Evolutionary conservation across 2,329 filamentous ascomycete species (phyloP), one percentile per base, ranked within the genome.

Genomic region (Trichoderma guizhouense): DNA sequence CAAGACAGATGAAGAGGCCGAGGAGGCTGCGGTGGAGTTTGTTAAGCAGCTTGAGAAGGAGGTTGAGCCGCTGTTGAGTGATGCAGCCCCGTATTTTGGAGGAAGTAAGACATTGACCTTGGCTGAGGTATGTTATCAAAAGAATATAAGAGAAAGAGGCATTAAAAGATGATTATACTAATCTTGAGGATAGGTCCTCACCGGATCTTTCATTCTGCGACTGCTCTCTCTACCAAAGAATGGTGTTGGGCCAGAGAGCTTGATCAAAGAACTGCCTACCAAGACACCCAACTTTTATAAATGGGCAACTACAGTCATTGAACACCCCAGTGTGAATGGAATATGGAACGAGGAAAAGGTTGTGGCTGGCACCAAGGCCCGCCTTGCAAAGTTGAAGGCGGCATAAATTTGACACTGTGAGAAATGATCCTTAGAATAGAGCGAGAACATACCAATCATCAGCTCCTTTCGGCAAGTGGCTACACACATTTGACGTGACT

Each of bases 131-230:
- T 73, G 82, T 74, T 34, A 1, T 7, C 30, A 5, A 30, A 15
- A 21, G 36, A 43, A 18, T 18, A 43, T 9, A 18, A 43, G 3
- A 43, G 15, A 43, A 43, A 18, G 15, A 18, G 36, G 0, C 15
- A 5, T 9, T n/a, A 3, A n/a, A 21, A 7, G 15, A 3, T 15
- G 1, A 7, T 26, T n/a, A 5, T 60, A 73, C 71, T 75, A 70
- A 76, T 21, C 60, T 24, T 14, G 7, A 15, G 34, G 55, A 62
- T 0, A 90, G 89, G 90, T 87, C 15, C 83, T 90, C 72, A 87
- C 86, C 2, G 92, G 89, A 0, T 90, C 92, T 0, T 94, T 94
- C 78, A 77, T 93, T 11, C 77, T 94, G 24, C 86, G 92, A 2
- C 78, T 91, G 24, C 83, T 90, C 58, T 80, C 83, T 1, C 84